Evolutionary conservation across 2,329 filamentous ascomycete genomes (phyloP).

Genomic region (Colletotrichum salicis): DNA sequence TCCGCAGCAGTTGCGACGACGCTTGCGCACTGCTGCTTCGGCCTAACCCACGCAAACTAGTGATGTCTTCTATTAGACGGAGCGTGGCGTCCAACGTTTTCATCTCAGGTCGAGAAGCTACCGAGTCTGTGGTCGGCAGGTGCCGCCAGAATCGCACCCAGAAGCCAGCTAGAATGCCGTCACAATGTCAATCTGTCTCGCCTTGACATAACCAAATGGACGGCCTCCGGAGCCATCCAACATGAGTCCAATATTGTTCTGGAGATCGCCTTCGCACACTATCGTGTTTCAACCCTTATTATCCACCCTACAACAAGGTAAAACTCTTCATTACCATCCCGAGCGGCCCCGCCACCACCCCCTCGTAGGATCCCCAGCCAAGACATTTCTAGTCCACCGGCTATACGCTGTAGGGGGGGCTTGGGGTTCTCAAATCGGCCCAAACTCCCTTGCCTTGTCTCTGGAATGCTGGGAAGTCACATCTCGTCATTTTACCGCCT

Average conservation of each 20-base stretch:
- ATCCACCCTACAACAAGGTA: constrained; percentile 18
- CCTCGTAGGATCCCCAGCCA: constrained; percentile 8
- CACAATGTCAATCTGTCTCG: constrained; percentile 9
- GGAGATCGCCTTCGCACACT: constrained; percentile 12
- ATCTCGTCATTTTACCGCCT: constrained; percentile 15
- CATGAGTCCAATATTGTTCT: not conserved
- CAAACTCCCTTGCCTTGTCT: constrained; percentile 18
- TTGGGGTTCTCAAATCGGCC: constrained; percentile 12
- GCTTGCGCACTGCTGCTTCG: constrained; percentile 13
- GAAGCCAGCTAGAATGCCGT: constrained; percentile 30
- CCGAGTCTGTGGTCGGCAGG: constrained; percentile 21
- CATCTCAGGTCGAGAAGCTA: constrained; percentile 4
- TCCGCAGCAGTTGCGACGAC: constrained; percentile 20
- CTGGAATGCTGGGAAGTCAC: constrained; percentile 11
- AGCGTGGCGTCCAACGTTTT: constrained; percentile 25
- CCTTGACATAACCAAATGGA: not conserved
- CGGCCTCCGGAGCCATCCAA: constrained; percentile 2
- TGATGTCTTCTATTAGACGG: constrained; percentile 5
- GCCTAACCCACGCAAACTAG: constrained; percentile 9
- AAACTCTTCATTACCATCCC: constrained; percentile 23
- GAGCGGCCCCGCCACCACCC: constrained; percentile 11
- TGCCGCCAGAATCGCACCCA: constrained; percentile 5
- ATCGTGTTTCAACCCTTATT: constrained; percentile 25
- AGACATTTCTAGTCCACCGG: constrained; percentile 10
- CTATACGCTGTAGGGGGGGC: constrained; percentile 10